Evolutionary conservation across 768 basidiomycete genomes (phyloP), one percentile per base, ranked within the genome.

Genomic region (Mycena alexandri): DNA sequence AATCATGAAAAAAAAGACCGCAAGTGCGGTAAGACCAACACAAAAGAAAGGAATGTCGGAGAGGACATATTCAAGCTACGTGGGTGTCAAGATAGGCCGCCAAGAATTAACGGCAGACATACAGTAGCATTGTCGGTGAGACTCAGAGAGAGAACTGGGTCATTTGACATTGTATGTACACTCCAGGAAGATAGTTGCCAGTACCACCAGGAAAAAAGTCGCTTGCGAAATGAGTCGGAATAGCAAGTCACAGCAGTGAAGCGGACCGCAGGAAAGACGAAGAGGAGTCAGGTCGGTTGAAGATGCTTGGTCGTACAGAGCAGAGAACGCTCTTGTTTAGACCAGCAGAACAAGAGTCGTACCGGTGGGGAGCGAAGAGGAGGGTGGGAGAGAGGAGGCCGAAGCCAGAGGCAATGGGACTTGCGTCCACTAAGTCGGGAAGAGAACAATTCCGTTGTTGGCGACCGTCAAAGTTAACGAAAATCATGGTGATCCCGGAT

Each of bases 31-130:
- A n/a, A 91, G 79, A 38, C 91, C 92, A 46, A 88, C 84, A 69
- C 84, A 86, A 72, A 91, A 86, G 68, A 91, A 81, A 22, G 92
- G 92, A 60, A 93, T 87, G 68, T 90, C 89, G 19, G 86, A 79
- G 50, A 93, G 80, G 46, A 92, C 74, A 69, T 81, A 78, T 64
- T 87, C 85, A 46, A 90, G 78, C 89, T 91, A n/a, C 2, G 1
- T 36, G 16, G 51, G 42, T 24, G 33, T 68, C 2, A 58, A 29
- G 44, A 17, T 6, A 19, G 42, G 38, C 12, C 6, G 22, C 17
- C 29, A 3, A 16, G 14, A 5, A 25, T 5, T n/a, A 16, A 3
- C 12, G 14, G 17, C 0, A 29, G 44, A 69, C 68, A 16, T 17
- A 69, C 68, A 51, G 61, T 41, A 34, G 50, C 48, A 61, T 61